Conservation (phyloP, 1,139 yeast genomes). For the Pichia sp. region DNA sequence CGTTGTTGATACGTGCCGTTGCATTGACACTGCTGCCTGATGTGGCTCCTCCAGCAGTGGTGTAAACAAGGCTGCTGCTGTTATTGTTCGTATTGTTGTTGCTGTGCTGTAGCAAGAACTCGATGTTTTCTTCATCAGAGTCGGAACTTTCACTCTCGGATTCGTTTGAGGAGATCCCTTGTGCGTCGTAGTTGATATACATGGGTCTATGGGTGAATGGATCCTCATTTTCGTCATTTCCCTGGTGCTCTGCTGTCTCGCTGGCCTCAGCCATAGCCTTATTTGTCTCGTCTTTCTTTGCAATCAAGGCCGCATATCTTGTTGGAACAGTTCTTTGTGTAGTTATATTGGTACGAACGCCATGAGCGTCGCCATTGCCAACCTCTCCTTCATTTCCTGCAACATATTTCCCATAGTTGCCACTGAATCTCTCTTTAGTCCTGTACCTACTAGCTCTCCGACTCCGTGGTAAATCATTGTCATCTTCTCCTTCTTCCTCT, state of each 20-base stretch:
- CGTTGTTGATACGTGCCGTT: not conserved
- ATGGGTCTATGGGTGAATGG: no score
- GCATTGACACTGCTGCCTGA: not conserved
- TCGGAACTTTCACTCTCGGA: constrained; percentile 16
- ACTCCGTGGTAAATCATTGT: no score
- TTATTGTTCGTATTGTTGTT: constrained; percentile 1
- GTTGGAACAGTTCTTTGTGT: constrained; percentile 5
- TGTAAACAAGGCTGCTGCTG: no score
- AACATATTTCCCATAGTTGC: not conserved
- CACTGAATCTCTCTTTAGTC: not conserved
- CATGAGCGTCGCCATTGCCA: constrained; percentile 1
- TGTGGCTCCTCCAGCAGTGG: no score
- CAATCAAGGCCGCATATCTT: constrained; percentile 12
- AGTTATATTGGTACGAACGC: no score
- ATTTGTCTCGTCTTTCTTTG: constrained; percentile 6
- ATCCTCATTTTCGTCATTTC: no score
- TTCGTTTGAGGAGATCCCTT: no score
- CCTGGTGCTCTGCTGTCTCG: no score
- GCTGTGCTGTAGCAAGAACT: constrained; percentile 21
- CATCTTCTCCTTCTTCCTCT: constrained; percentile 13
- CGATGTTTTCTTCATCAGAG: constrained; percentile 28
- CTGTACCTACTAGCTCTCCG: not conserved
- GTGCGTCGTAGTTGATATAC: no score
- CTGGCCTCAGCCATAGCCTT: not conserved
- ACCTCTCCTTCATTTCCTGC: not conserved